Evolutionary conservation across 2,329 filamentous ascomycete species (phyloP).

Genomic region (Dryadomyces sulphureus): DNA sequence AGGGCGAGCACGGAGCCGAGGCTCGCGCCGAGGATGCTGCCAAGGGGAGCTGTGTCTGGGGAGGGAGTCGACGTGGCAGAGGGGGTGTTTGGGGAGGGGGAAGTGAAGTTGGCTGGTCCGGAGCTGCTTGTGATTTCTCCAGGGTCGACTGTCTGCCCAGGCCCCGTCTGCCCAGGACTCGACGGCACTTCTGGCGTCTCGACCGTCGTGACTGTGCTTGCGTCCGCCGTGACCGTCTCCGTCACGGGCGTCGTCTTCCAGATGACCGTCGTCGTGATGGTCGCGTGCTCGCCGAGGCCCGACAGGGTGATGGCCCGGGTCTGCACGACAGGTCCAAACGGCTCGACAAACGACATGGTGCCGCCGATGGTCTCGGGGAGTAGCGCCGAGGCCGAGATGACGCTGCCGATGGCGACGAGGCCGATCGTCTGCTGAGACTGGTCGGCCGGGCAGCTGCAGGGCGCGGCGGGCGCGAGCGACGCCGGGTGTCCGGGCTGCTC

Average conservation of each 20-base stretch:
- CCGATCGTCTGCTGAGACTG: constrained; percentile 14
- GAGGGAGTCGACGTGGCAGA: neutral
- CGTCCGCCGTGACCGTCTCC: neutral
- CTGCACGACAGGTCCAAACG: neutral
- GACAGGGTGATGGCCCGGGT: neutral
- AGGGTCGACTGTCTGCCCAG: no score
- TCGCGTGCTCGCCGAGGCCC: constrained; percentile 8
- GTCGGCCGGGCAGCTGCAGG: constrained; percentile 17
- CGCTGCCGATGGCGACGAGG: constrained; percentile 11
- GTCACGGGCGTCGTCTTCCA: neutral
- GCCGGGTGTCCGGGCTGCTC: constrained; percentile 12
- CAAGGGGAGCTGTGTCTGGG: constrained; percentile 13
- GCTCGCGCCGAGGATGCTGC: constrained; percentile 12
- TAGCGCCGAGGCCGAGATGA: constrained; percentile 14
- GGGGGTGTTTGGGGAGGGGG: neutral
- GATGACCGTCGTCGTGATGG: neutral
- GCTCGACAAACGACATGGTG: constrained; percentile 14
- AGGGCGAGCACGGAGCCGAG: constrained; percentile 1
- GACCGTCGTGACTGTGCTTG: neutral
- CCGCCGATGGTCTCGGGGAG: constrained; percentile 14
- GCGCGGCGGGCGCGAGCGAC: constrained; percentile 13
- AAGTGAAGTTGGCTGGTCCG: neutral
- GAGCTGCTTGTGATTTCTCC: no score
- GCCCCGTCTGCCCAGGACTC: no score
- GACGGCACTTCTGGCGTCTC: no score